Conservation (phyloP, 208 protist species). For the Trypanosoma rangeli region DNA sequence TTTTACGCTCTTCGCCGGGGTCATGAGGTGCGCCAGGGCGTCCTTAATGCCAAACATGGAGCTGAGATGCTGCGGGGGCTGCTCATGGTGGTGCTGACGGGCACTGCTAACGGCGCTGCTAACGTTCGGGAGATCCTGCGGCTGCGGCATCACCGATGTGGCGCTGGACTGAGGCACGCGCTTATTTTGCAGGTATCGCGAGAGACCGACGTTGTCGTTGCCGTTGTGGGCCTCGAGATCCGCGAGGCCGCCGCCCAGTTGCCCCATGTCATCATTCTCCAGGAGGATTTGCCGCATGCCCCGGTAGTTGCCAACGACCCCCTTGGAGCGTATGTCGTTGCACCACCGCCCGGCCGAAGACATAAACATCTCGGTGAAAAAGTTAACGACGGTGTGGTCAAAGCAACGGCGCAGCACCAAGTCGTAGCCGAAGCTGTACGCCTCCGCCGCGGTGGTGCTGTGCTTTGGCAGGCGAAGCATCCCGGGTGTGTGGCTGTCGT, state of each 20-base stretch:
- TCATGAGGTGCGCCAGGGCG: slow-evolving; percentile 40
- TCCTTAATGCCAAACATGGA: slow-evolving; percentile 25
- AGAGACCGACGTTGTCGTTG: background rate
- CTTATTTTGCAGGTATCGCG: background rate
- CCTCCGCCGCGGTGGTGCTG: slow-evolving; percentile 44
- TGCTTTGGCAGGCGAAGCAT: slow-evolving; percentile 52
- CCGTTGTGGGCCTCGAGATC: background rate
- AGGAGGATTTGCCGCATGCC: slow-evolving; percentile 48
- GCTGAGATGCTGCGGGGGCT: background rate
- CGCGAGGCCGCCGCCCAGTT: background rate
- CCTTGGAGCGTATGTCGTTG: slow-evolving; percentile 71
- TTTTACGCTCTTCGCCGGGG: slow-evolving; percentile 28
- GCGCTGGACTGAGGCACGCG: background rate
- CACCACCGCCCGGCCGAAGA: slow-evolving; percentile 73
- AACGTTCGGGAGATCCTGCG: background rate
- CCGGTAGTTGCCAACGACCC: slow-evolving; percentile 76
- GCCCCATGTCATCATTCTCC: background rate
- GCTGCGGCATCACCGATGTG: background rate
- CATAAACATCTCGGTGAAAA: slow-evolving; percentile 69
- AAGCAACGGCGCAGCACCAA: slow-evolving; percentile 73
- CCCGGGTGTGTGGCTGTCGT: slow-evolving; percentile 26
- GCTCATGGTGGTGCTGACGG: background rate
- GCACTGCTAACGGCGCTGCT: background rate
- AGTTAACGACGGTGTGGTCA: slow-evolving; percentile 77
- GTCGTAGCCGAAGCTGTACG: slow-evolving; percentile 78